Evolutionary conservation across 2,329 filamentous ascomycete species (phyloP), one percentile per base, ranked within the genome.

Genomic region (Knufia fluminis): DNA sequence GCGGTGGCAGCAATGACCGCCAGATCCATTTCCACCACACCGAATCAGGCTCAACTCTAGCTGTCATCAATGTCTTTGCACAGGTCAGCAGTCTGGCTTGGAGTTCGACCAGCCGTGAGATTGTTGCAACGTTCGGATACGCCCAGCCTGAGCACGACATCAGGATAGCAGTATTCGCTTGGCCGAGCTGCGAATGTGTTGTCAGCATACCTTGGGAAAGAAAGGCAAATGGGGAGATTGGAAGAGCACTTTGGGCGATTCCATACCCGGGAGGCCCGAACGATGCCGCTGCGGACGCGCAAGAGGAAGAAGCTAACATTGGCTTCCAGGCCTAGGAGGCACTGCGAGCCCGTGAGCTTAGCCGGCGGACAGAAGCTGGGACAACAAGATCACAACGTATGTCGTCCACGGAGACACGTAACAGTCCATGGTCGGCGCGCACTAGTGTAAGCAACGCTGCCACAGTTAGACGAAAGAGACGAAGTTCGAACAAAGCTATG

Each of bases 1-100:
- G 92, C 2, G 91, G 92, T 33, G 92, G 92, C 20, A 91, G 86
- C 40, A 94, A 94, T 61, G 91, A 98, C 69, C 87, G 88, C 59
- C 88, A 88, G 64, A 95, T 98, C 51, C 90, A 94, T 68, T 98
- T 98, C 71, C 96, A 85, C 66, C 90, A 97, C 66, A 85, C 87
- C 1, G 76, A 77, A 17, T 90, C 89, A 0, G 92, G 91, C 3
- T 80, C 87, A 2, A 82, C 82, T 51, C 76, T 98, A 24, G 90
- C 91, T 1, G 94, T 85, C 1, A 97, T 98, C 60, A 84, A 89
- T 53, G 92, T 95, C 35, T 83, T 86, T 31, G 88, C 92, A 1
- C 92, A 98, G 68, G 88, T 98, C 43, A 98, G 92, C 0, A 86
- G 86, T 42, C 74, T 98, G 24, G 83, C 95, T 52, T 98, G 88